Base-by-base conservation (phyloP, 192 early-diverging fungal species). In the Coemansia brasiliensis region DNA sequence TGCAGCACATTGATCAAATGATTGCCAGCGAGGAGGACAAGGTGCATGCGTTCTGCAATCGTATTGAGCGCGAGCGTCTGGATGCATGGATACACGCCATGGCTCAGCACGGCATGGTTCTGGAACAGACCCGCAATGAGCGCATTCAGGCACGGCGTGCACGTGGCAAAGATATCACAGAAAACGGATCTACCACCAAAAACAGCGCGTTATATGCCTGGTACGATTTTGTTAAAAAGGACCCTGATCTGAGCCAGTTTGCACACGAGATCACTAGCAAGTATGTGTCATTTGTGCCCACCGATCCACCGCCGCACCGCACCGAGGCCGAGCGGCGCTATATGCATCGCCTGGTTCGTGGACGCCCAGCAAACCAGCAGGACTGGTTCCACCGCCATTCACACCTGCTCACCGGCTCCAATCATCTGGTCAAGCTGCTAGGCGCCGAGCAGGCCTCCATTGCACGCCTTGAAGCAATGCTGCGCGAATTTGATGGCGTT, bases 311-410 rank as follows among this genome's bases (percentile, higher is more conserved):
- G 17, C 24, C 55, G 37, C 74, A 66, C 17, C 58, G 74, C 15
- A 63, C 74, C 3, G 63, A 70, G 13, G 67, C 74, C 7, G 74
- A 77, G 64, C 58, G 55, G 20, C 39, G 52, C 38, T 78, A 63
- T 43, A 41, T 78, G 16, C 39, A 53, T 42, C 54, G 35, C 17
- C 59, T 67, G 32, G 64, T 64, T 9, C 67, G 65, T 18, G 52
- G 39, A 9, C 62, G 59, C 26, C 64, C 59, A 3, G 26, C 41
- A 29, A 57, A 35, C 27, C 59, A 58, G 45, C 74, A 71, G 46
- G 74, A 78, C 37, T 78, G 74, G 74, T 78, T 78, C 52, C 45
- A 63, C 51, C 59, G 63, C 27, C 56, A 71, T 69, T 66, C 60
- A 27, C 74, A 78, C 54, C 46, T 78, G 39, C 68, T 78, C 38